Evolutionary conservation across 2,329 filamentous ascomycete genomes (phyloP).

Genomic region (Monilinia vaccinii-corymbosi): DNA sequence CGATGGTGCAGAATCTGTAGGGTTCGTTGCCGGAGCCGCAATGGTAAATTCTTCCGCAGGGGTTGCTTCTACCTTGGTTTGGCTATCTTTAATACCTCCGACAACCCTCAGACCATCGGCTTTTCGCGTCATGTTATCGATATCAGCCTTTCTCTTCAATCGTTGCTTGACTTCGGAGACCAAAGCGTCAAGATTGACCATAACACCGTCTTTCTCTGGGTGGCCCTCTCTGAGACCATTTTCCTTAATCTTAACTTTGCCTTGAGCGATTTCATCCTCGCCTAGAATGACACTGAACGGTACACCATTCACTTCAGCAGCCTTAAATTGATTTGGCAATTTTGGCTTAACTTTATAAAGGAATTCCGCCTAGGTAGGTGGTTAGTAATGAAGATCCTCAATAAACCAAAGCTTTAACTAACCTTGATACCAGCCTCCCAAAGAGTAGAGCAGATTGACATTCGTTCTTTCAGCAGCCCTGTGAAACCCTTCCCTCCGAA

Average conservation of each 20-base stretch:
- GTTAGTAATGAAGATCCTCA: not conserved
- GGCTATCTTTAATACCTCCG: slow-evolving; percentile 22
- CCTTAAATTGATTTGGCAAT: slow-evolving; percentile 82
- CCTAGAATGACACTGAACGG: slow-evolving; percentile 86
- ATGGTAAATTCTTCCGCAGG: slow-evolving; percentile 11
- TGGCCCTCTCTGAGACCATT: slow-evolving; percentile 71
- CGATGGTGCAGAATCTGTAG: not conserved
- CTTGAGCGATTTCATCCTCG: slow-evolving; percentile 76
- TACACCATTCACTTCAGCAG: slow-evolving; percentile 68
- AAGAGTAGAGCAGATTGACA: slow-evolving; percentile 65
- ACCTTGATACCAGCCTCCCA: slow-evolving; percentile 86
- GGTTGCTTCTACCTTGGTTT: slow-evolving; percentile 11
- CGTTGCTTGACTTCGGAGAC: slow-evolving; percentile 52
- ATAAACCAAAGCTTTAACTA: slow-evolving; percentile 17
- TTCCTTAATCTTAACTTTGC: slow-evolving; percentile 83
- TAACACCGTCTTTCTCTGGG: slow-evolving; percentile 80
- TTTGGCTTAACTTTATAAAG: slow-evolving; percentile 86
- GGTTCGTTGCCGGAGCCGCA: not conserved
- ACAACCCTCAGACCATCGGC: slow-evolving; percentile 27
- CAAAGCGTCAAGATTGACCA: slow-evolving; percentile 57
- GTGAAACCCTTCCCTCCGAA: slow-evolving; percentile 81
- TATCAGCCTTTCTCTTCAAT: slow-evolving; percentile 31
- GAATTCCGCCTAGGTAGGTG: slow-evolving; percentile 59
- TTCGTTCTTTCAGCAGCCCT: slow-evolving; percentile 73
- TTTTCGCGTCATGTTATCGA: slow-evolving; percentile 24